Base-by-base conservation (phyloP, 495 filamentous ascomycete species). In the Annulohypoxylon maeteangense region DNA sequence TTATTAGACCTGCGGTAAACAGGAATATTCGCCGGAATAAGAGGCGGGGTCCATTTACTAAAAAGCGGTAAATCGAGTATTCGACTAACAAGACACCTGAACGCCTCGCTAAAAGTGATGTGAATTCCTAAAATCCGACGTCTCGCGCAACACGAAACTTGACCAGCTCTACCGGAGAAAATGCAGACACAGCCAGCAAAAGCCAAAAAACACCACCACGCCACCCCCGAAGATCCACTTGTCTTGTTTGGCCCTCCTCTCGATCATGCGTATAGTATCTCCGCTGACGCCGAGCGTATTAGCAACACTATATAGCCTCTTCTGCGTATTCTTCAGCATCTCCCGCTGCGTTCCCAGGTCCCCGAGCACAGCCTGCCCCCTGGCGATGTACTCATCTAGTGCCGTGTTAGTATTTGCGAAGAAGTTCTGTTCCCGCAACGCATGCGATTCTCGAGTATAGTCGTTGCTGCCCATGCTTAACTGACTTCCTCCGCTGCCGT, bases 191-290 rank as follows among this genome's bases (percentile, higher is more conserved):
- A 92, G 78, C 89, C 93, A 98, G 75, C 94, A 97, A 79, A 99
- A 98, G 44, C 85, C 78, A 65, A 98, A 91, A 80, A 99, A 99
- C n/a, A 94, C 77, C 34, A 96, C 78, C 20, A 96, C 93, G 0
- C 95, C 93, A 12, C 78, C 90, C 88, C 91, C 92, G 79, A 99
- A 99, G 27, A 99, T 96, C 95, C 94, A 98, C 81, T 97, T 98
- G 74, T 99, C 95, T 84, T 98, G 90, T 79, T 87, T 91, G 57
- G 95, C 94, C 67, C 95, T 86, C 74, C 95, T 83, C 79, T 98
- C 94, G 54, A 99, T 85, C 92, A 94, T 97, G 12, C 96, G 87
- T 62, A 99, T 99, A 4, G 95, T 99, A 78, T 98, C 96, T 29
- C 95, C 94, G 78, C 91, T 94, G 36, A 99, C 87, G 7, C 95